Evolutionary conservation across 352 stramenopile species (phyloP), one percentile per base, ranked within the genome.

Genomic region (Phytopythium delawarense): DNA sequence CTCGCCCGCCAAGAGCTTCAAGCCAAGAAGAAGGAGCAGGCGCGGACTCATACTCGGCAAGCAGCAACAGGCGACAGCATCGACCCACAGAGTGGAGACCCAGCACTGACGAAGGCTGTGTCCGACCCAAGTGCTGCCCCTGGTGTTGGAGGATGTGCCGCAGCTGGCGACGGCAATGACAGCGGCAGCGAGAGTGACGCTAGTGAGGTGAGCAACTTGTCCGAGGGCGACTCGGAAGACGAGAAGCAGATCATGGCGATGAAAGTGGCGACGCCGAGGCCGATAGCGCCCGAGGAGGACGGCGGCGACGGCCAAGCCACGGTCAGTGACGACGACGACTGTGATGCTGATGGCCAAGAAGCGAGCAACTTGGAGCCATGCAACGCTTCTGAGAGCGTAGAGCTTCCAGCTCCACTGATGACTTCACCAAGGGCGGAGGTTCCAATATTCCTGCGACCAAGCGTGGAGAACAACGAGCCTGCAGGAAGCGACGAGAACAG

Each of bases 151-250:
- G 23, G 23, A 16, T 7, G 20, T 16, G 7, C 20, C 45, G 13
- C 7, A 18, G 35, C 8, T 6, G 51, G 64, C 25, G 46, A 35
- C 16, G 51, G 64, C 32, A 48, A 32, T 16, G 52, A 68, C 0
- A 76, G 63, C 0, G 71, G 69, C n/a, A 72, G 66, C 48, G 72
- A 79, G 44, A 88, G 76, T 44, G 71, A 84, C 54, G 68, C 62
- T 2, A 91, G 79, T 32, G 83, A 92, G 1, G 80, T 89, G 37
- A 89, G 79, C 49, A 89, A 91, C 52, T 87, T 78, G 53, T 91
- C 79, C 0, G 79, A 89, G 35, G 79, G 66, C 28, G 79, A 91
- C 40, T 78, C 80, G 8, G 75, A 66, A 0, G 72, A 87, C 23
- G 81, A 90, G 59, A 68, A 74, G 15, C 67, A 72, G 20, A 90